Conservation (phyloP, 208 protist species). For the Trypanosoma mega region DNA sequence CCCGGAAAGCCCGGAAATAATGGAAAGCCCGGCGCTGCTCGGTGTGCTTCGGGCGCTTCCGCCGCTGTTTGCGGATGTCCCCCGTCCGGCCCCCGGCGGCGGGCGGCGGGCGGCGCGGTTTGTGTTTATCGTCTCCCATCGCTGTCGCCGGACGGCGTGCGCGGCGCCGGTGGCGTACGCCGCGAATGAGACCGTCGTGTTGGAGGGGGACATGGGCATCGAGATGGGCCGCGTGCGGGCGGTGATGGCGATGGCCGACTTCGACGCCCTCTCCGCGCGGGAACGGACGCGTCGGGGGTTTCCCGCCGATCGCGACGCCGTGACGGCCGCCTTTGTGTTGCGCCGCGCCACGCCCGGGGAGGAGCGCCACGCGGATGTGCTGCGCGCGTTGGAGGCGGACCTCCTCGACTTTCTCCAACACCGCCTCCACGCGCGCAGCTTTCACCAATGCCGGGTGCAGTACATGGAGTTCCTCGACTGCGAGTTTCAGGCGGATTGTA, state of each 20-base stretch:
- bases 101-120: conserved; percentile 17
- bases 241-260: conserved; percentile 35
- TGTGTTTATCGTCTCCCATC: conserved; percentile 55
- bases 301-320: conserved; percentile 20
- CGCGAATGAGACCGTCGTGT: conserved; percentile 48
- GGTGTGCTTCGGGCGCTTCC: conserved; percentile 2
- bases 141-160: conserved; percentile 40
- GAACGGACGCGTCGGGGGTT: conserved; percentile 25
- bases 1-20: background rate
- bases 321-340: conserved; percentile 28
- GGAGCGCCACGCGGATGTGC: conserved; percentile 7
- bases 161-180: conserved; percentile 27
- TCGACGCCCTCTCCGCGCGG: conserved; percentile 25
- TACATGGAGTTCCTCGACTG: conserved; percentile 64
- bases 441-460: conserved; percentile 53
- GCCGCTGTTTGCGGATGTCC: conserved; percentile 14
- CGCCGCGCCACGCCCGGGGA: conserved; percentile 23
- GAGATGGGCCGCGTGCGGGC: conserved; percentile 48
- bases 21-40: background rate
- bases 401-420: conserved; percentile 21
- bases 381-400: conserved; percentile 22
- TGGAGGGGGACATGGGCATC: conserved; percentile 78
- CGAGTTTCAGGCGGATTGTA: conserved; percentile 78
- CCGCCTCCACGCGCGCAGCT: conserved; percentile 21
- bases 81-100: conserved; percentile 11